Percentiles rank a stretch among this genome's conserved stretches.
Conservation (phyloP, 148 eudicot species). For the Silene latifolia region DNA sequence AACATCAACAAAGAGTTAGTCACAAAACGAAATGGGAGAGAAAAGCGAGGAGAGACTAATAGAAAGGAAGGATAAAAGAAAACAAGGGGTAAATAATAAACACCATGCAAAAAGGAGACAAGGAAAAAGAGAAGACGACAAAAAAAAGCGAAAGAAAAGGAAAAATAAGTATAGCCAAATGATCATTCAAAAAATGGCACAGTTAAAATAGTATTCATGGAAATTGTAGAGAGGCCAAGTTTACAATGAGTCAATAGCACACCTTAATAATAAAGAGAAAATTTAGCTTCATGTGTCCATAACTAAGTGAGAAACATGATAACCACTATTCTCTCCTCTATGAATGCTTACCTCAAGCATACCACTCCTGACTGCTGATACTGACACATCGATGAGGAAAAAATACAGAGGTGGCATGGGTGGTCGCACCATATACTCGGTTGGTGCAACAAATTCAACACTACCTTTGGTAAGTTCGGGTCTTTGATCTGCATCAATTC, state of each 20-base stretch:
- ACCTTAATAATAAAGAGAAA: neutral
- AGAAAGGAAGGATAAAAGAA: neutral
- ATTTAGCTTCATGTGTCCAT: neutral
- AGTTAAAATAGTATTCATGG: neutral
- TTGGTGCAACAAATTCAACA: slow-evolving; percentile 92
- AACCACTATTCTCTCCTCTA: neutral
- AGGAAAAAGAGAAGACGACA: neutral
- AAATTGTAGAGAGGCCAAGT: neutral
- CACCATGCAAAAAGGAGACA: neutral
- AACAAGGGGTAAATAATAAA: neutral
- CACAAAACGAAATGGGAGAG: neutral
- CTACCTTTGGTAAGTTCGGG: slow-evolving; percentile 92
- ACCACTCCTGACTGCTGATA: slow-evolving; percentile 89
- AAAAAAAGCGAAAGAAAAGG: neutral
- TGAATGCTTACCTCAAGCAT: slow-evolving; percentile 86
- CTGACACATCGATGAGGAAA: slow-evolving; percentile 91
- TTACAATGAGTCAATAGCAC: neutral
- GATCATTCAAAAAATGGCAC: neutral
- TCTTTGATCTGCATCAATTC: slow-evolving; percentile 79
- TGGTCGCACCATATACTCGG: slow-evolving; percentile 98
- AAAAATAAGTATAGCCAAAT: neutral
- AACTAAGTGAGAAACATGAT: neutral
- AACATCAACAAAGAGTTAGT: neutral
- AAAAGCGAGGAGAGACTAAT: neutral
- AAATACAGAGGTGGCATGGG: slow-evolving; percentile 97